Evolutionary conservation across 106 monocot species (phyloP), one percentile per base, ranked within the genome.

Genomic region (Dendrobium huoshanense): DNA sequence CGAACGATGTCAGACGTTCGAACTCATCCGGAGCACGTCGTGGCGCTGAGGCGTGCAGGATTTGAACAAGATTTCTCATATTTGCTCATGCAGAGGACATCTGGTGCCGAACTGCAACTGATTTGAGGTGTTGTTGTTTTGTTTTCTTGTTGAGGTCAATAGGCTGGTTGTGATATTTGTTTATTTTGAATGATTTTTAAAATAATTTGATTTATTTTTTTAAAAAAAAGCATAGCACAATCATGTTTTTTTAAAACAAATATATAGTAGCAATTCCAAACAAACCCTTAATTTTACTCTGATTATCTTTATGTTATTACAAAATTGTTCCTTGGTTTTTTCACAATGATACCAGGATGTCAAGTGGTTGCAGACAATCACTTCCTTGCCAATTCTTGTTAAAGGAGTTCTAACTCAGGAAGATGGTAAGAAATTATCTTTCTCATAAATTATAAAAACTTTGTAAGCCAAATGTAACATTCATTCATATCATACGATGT

Each of bases 291-390:
- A 17, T 58, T 65, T 65, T n/a, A 9, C 64, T 65, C n/a, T 65
- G 64, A 10, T 22, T 25, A 25, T 65, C 24, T 65, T 65, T 24
- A 22, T 65, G 22, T 65, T 22, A n/a, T 65, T 25, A 25, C 22
- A 25, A 65, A 65, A 24, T 65, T 65, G 9, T 58, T 65, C 24
- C 44, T 13, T 51, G 2, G 13, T 10, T 51, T 51, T 51, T 45
- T 9, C 45, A 51, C 51, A 51, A 51, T 51, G 15, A 51, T 15
- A 22, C 19, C 55, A 89, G 89, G 87, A 87, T 80, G 67, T 89
- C 33, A 82, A 89, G 82, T 87, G 89, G 89, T 15, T 89, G 56
- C 87, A 89, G 80, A 82, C 89, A 58, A 83, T 89, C 54, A 89
- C 89, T 67, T 80, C 84, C 72, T 33, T 89, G 78, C 89, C 89